Evolutionary conservation across 768 basidiomycete genomes (phyloP), one percentile per base, ranked within the genome.

Genomic region (Lepiota brunneoincarnata): DNA sequence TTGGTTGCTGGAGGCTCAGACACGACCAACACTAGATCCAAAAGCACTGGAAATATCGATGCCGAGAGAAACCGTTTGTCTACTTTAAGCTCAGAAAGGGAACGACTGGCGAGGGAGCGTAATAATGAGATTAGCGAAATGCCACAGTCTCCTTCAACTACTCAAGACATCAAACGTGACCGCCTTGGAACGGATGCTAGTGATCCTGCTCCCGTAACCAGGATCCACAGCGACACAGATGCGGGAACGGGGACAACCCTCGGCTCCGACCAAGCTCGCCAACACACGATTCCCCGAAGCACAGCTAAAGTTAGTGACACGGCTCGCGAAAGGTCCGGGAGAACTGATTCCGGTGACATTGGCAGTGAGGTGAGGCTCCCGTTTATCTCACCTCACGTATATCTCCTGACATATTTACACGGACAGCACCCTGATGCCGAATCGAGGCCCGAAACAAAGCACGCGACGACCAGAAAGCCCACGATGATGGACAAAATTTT

Each of bases 31-130:
- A 39, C 45, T 39, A 44, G 43, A 11, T 35, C 28, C 12, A 45
- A 45, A 10, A 45, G 23, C 14, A 34, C 12, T 3, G 51, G 51
- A 15, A 45, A 38, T 17, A n/a, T 45, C 26, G 51, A 53, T 44
- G 51, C 51, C 14, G 21, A 36, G 9, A 45, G 51, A 26, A 37
- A 39, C 12, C n/a, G 15, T 1, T 24, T 38, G n/a, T 38, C 51
- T 3, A 45, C 35, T 10, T 45, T 36, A 3, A 44, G 51, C 14
- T 45, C 36, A 11, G 37, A 38, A 4, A 53, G 51, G 31, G 43
- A 53, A 17, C 41, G 36, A 26, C 15, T 53, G 36, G 51, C 51
- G 21, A 53, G 42, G 23, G 51, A 45, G 37, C 43, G 46, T 23
- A 44, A 28, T 20, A 45, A 24, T 26, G 15, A 20, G n/a, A 23